These are phyloP conservation scores for Asterophora lycoperdoides DNA, from an alignment of 768 basidiomycete species.

Conservation along the genomic window DNA sequence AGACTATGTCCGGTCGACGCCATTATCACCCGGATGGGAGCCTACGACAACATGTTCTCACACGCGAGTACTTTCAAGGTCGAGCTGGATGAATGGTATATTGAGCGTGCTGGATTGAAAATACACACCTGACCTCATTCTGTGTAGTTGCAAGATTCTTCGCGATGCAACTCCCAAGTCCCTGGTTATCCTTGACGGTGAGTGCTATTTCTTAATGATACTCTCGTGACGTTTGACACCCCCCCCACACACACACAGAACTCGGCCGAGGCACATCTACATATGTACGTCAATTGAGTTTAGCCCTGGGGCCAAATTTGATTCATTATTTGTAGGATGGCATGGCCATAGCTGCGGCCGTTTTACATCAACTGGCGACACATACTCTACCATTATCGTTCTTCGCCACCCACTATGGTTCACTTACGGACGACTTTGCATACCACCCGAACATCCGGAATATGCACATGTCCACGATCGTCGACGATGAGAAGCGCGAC, in stretches of 20 bases:
- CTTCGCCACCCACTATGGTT: slow-evolving; percentile 98
- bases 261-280: slow-evolving; percentile 95
- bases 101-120: not conserved
- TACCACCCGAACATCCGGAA: slow-evolving; percentile 91
- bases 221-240: slow-evolving; percentile 3
- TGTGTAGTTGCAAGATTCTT: slow-evolving; percentile 80
- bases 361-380: slow-evolving; percentile 91
- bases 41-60: slow-evolving; percentile 96
- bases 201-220: slow-evolving; percentile 18
- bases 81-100: slow-evolving; percentile 93
- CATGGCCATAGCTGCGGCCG: slow-evolving; percentile 97
- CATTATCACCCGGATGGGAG: slow-evolving; percentile 97
- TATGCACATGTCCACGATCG: slow-evolving; percentile 94
- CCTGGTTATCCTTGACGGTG: slow-evolving; percentile 91
- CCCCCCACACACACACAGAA: slow-evolving; percentile 63
- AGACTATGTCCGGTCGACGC: slow-evolving; percentile 87
- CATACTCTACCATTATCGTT: slow-evolving; percentile 89
- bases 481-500: slow-evolving; percentile 89
- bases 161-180: slow-evolving; percentile 92
- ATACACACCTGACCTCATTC: not conserved
- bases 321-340: slow-evolving; percentile 61
- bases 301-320: not conserved
- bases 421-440: slow-evolving; percentile 88
- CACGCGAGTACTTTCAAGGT: slow-evolving; percentile 97
- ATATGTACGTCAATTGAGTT: slow-evolving; percentile 45